Conservation (phyloP, 768 basidiomycete genomes). For the Calvatia gigantea region DNA sequence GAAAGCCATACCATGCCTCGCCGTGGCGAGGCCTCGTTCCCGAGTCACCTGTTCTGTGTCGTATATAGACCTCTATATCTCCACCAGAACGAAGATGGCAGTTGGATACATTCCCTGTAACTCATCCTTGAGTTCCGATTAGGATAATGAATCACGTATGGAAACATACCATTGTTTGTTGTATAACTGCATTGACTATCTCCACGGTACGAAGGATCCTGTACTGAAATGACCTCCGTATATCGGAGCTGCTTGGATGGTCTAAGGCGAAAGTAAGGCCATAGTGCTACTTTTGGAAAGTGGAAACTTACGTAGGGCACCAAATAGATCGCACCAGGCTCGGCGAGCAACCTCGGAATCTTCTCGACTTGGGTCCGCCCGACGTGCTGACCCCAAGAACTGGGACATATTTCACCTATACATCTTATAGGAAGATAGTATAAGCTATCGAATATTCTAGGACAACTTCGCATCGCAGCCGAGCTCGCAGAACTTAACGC, state of each 20-base stretch:
- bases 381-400: constrained; percentile 22
- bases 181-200: constrained; percentile 26
- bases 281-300: background rate
- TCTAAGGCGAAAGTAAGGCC: constrained; percentile 14
- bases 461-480: constrained; percentile 26
- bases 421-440: constrained; percentile 16
- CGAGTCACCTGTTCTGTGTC: constrained; percentile 19
- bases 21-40: background rate
- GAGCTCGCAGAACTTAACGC: constrained; percentile 27
- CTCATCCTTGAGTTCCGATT: background rate
- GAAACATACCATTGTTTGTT: constrained; percentile 22
- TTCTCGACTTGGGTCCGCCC: constrained; percentile 25
- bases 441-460: too few species aligned
- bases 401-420: constrained; percentile 22
- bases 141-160: background rate
- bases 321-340: constrained; percentile 26
- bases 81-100: constrained; percentile 25
- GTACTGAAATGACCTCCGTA: constrained; percentile 22
- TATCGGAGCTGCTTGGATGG: constrained; percentile 27
- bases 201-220: constrained; percentile 22
- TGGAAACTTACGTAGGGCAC: constrained; percentile 22
- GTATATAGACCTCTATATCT: constrained; percentile 25
- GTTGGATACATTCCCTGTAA: constrained; percentile 27
- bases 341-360: constrained; percentile 23
- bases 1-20: background rate